Evolutionary conservation across 78 protist species (phyloP), one percentile per base, ranked within the genome.

Genomic region (Dictyostelium brefeldianum): DNA sequence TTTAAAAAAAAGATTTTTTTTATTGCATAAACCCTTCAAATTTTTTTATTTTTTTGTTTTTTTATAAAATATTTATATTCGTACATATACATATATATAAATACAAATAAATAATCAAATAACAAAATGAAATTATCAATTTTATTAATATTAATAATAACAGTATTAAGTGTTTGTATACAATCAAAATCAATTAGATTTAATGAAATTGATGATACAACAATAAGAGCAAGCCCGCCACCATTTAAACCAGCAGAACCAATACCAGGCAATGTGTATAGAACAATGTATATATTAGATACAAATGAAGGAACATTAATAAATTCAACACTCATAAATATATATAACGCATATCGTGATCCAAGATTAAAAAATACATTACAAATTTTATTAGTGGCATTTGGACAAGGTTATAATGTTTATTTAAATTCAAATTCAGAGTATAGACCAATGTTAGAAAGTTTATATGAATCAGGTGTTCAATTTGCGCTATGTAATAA

Each of bases 281-380:
- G 47, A 73, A 73, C 51, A 46, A 73, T 73, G 79, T 73, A 73
- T 25, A 73, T 73, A 43, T 73, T 73, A 73, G 79, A 73, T n/a
- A 46, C 79, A n/a, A 15, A 46, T n/a, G 79, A 73, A 43, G 17
- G 17, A 7, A 48, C 27, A 18, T 36, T 73, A 46, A 73, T 73
- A 2, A 73, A 73, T 73, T 36, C 59, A n/a, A 73, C 79, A 46
- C 79, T 73, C 36, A 46, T 73, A 6, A 73, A 73, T 73, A 73
- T 73, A 4, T 73, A 73, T 73, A 73, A 73, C 46, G 79, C 79
- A 8, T 73, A 73, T n/a, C 18, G 56, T 15, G 79, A 73, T 46
- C 79, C 79, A 73, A 36, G 79, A 46, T 73, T 73, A 47, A 15
- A 20, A 4, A 47, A 47, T n/a, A 73, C n/a, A 17, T 47, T 73